Percentiles rank a stretch among this genome's conserved stretches.
Conservation (phyloP, 495 filamentous ascomycete species). For the Massariosphaeria phaeospora region DNA sequence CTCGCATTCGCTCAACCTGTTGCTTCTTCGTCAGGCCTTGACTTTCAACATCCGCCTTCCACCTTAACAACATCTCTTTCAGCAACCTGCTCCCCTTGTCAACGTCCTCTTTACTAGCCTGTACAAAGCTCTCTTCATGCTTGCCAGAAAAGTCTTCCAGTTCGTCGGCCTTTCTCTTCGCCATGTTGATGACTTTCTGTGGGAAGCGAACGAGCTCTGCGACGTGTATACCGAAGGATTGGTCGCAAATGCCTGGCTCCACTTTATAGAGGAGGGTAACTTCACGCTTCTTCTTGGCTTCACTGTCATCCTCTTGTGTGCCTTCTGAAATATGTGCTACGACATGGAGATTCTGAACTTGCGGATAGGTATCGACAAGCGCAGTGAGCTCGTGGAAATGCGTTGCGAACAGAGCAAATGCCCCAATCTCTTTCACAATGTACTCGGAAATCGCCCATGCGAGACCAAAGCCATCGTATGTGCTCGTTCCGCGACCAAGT, state of each 20-base stretch:
- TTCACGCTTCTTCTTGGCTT: conserved; percentile 54
- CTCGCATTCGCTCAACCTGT: conserved; percentile 72
- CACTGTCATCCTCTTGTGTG: conserved; percentile 20
- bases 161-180: conserved; percentile 95
- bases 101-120: conserved; percentile 74
- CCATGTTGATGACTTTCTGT: conserved; percentile 96
- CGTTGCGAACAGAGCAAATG: conserved; percentile 90
- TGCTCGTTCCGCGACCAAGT: conserved; percentile 94
- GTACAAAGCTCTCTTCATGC: conserved; percentile 53
- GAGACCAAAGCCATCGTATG: conserved; percentile 96
- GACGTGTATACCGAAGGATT: conserved; percentile 96
- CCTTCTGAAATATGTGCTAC: conserved; percentile 82
- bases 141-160: conserved; percentile 90
- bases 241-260: conserved; percentile 89
- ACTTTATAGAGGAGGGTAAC: conserved; percentile 97
- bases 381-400: conserved; percentile 98
- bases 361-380: conserved; percentile 73
- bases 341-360: conserved; percentile 90
- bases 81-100: conserved; percentile 84
- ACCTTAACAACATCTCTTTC: conserved; percentile 77
- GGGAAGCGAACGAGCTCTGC: conserved; percentile 98
- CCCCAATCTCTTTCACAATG: conserved; percentile 90
- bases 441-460: conserved; percentile 99
- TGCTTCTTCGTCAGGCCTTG: conserved; percentile 65
- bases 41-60: conserved; percentile 77